Percentiles rank a stretch among this genome's conserved stretches.
Conservation (phyloP, 2,329 filamentous ascomycete genomes). For the Fulvia fulva region DNA sequence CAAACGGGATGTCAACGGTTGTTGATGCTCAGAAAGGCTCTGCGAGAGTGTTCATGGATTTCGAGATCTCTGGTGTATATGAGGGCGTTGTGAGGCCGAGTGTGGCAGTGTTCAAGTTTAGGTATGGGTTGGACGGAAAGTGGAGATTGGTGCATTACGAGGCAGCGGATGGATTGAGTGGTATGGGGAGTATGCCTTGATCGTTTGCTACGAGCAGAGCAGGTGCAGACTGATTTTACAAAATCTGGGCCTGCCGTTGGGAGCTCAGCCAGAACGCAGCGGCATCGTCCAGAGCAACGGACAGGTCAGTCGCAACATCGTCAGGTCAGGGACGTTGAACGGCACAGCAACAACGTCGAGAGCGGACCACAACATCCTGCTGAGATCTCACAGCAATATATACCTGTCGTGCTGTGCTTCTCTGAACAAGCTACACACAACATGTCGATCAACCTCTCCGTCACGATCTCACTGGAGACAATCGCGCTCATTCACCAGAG, state of each 20-base stretch:
- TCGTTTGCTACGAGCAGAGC: not conserved
- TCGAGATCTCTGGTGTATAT: not conserved
- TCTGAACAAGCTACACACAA: not conserved
- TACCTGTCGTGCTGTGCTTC: not conserved
- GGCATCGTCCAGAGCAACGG: not conserved
- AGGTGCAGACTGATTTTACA: too few relatives aligned
- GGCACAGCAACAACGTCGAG: not conserved
- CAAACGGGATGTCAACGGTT: not conserved
- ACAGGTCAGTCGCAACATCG: not conserved
- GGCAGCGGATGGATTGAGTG: not conserved
- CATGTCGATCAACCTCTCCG: conserved; percentile 9
- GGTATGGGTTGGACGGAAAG: not conserved
- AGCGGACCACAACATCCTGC: not conserved
- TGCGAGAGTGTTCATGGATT: conserved; percentile 2
- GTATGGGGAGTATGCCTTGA: not conserved
- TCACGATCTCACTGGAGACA: conserved; percentile 7
- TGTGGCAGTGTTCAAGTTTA: not conserved
- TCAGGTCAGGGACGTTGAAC: not conserved
- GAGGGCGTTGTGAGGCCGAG: not conserved
- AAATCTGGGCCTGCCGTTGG: not conserved
- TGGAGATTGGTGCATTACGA: conserved; percentile 2
- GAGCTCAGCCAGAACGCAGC: not conserved
- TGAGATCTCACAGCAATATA: not conserved
- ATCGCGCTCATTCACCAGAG: conserved; percentile 2
- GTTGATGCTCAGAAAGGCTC: not conserved